Base-by-base conservation (phyloP, 805 yeast species). In the Tetrapisispora fleetii region DNA sequence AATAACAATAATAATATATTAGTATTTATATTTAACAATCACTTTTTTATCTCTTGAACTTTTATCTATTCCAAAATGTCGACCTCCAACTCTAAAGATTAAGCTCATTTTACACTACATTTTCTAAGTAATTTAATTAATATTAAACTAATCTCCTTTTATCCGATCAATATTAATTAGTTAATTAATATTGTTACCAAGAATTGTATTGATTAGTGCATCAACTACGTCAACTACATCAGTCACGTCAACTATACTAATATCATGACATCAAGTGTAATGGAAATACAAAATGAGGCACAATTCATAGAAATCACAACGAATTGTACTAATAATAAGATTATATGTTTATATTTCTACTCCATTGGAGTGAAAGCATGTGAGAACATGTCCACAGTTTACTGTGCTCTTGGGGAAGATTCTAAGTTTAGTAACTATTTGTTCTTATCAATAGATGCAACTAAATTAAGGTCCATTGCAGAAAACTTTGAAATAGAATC, bases 321-420 rank as follows among this genome's bases (percentile, higher is more conserved):
- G 9, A 50, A 51, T 2, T 83, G 80, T 38, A 76, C 83, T n/a
- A 69, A 75, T 36, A 68, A 72, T 48, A 81, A 79, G 62, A 76
- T 91, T 39, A 75, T 87, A 37, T 85, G 91, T 1, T 69, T 91
- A 22, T 93, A 90, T 66, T 91, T 91, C 75, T 90, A 88, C 66
- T 87, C 98, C 0, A 84, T 89, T 47, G 91, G 98, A 97, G 99
- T 99, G 2, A 95, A 90, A 38, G 98, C 99, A 43, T 95, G 99
- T 67, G 79, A 83, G 57, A 91, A 84, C 62, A 89, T 91, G 91
- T 84, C 80, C 63, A 75, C 82, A 37, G 95, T 90, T 22, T 83
- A 85, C 63, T 72, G 77, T 52, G 83, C 95, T 17, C 73, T 93
- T 53, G 83, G 95, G 21, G 81, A 79, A 40, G 81, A 63, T 36